A percentile compares a stretch with the other conserved stretches of the same genome.
These are phyloP conservation scores for Cylindrodendrum hubeiense DNA, from an alignment of 2,329 filamentous ascomycete species.

Conservation along the genomic window DNA sequence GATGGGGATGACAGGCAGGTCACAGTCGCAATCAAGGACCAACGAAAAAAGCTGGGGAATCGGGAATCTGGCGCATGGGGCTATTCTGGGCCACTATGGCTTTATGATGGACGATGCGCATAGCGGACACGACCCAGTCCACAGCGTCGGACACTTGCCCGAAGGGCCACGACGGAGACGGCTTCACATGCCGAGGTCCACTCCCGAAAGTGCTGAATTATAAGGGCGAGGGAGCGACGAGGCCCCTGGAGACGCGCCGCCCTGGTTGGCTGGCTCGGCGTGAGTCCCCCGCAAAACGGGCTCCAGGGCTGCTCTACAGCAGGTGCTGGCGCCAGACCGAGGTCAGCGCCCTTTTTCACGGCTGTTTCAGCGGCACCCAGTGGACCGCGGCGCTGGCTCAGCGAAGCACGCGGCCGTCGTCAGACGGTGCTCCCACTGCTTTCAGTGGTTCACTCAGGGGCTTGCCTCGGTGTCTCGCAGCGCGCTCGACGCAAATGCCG, in stretches of 20 bases:
- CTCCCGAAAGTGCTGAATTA: constrained; percentile 18
- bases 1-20: neutral
- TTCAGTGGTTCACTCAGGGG: neutral
- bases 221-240: neutral
- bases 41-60: neutral
- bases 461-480: neutral
- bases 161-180: constrained; percentile 24
- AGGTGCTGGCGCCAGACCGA: constrained; percentile 6
- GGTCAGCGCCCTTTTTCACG: constrained; percentile 8
- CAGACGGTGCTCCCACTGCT: neutral
- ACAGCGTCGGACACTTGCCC: constrained; percentile 42
- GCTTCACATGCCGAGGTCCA: constrained; percentile 49
- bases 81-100: neutral
- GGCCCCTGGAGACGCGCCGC: neutral
- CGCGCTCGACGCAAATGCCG: constrained; percentile 4
- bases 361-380: constrained; percentile 3
- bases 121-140: neutral
- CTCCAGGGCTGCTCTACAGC: neutral
- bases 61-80: constrained; percentile 5
- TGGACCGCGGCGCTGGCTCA: neutral
- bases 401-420: neutral
- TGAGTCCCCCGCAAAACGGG: constrained; percentile 4
- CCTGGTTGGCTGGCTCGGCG: neutral
- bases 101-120: neutral
- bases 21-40: constrained; percentile 1